Evolutionary conservation across 148 eudicot genomes (phyloP), one percentile per base, ranked within the genome.

Genomic region (Fallopia convolvulus): DNA sequence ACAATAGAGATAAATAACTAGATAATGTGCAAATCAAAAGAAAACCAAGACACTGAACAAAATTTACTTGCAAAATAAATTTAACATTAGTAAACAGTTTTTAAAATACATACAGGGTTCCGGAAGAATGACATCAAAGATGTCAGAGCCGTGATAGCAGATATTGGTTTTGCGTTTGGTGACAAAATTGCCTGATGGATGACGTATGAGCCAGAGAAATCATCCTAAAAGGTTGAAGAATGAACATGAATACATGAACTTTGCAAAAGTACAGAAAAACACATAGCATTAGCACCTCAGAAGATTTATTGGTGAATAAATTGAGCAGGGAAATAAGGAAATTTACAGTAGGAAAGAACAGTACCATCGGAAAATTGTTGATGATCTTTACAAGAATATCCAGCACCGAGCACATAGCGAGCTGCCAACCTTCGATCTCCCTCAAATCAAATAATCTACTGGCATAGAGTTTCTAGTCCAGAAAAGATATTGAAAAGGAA

Each of bases 401-500:
- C 86, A 90, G 79, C 76, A 85, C 92, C 72, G 85, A 83, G 70
- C 86, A 83, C 71, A 96, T 84, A 40, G 94, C 89, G 55, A 74
- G 85, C 79, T 90, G 91, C 76, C 93, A 74, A 46, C 91, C 97
- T 82, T 93, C 99, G 76, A 96, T 91, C 81, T 93, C 99, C 77
- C 75, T 84, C 82, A 85, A 82, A 77, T 89, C 97, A 78, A 82
- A 89, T 49, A 90, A 85, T 63, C 97, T 95, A 84, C 89, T 91
- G 74, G 85, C 75, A 77, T 86, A 82, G 55, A 93, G 94, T 81
- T 87, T 86, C 99, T 95, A 89, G 55, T 68, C 33, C 63, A 5
- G 58, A 72, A 52, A 53, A 72, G 49, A 72, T 30, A 21, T 49
- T 21, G n/a, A 23, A 40, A 47, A 77, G 8, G 18, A 23, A 68